These are phyloP conservation scores for Diplotaxis tenuifolia DNA, from an alignment of 345 rosid species.

Conservation along the genomic window DNA sequence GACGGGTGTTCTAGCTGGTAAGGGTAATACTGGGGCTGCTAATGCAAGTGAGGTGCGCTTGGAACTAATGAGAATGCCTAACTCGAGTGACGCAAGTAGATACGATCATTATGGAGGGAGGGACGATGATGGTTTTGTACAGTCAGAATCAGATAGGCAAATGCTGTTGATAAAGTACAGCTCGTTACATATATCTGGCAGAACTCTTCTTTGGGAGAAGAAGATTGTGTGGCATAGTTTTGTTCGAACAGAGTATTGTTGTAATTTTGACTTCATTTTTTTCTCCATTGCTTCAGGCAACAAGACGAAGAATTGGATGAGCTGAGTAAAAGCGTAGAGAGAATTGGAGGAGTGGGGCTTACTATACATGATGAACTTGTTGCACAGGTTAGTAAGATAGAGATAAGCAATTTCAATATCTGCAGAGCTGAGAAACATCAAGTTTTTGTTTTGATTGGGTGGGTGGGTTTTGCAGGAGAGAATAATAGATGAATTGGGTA, in stretches of 20 bases:
- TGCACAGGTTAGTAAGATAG: slow-evolving; percentile 57
- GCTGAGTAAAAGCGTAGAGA: slow-evolving; percentile 85
- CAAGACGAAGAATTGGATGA: slow-evolving; percentile 98
- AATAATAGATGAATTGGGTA: slow-evolving; percentile 76
- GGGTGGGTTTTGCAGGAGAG: slow-evolving; percentile 56
- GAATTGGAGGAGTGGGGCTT: slow-evolving; percentile 94
- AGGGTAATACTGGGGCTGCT: slow-evolving; percentile 45
- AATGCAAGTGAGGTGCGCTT: slow-evolving; percentile 65
- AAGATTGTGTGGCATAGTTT: no score
- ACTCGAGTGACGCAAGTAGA: slow-evolving; percentile 52
- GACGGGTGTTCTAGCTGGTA: slow-evolving; percentile 66
- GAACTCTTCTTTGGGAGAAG: no score
- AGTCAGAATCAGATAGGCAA: slow-evolving; percentile 94
- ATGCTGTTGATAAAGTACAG: slow-evolving; percentile 84
- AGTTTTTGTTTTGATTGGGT: slow-evolving; percentile 6
- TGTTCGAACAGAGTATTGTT: slow-evolving; percentile 1
- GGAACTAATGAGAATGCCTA: slow-evolving; percentile 82
- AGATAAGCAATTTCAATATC: not conserved
- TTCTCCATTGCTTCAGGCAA: slow-evolving; percentile 50
- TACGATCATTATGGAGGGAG: slow-evolving; percentile 55
- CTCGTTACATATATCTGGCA: slow-evolving; percentile 3
- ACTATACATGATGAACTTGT: slow-evolving; percentile 96
- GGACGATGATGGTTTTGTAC: slow-evolving; percentile 71
- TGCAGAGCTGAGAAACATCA: slow-evolving; percentile 21
- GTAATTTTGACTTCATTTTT: slow-evolving; percentile 1